Percentiles rank a stretch among this genome's conserved stretches.
phyloP scores from a whole-genome alignment of 176 grass and related monocot species.

The Bothriochloa decipiens region DNA sequence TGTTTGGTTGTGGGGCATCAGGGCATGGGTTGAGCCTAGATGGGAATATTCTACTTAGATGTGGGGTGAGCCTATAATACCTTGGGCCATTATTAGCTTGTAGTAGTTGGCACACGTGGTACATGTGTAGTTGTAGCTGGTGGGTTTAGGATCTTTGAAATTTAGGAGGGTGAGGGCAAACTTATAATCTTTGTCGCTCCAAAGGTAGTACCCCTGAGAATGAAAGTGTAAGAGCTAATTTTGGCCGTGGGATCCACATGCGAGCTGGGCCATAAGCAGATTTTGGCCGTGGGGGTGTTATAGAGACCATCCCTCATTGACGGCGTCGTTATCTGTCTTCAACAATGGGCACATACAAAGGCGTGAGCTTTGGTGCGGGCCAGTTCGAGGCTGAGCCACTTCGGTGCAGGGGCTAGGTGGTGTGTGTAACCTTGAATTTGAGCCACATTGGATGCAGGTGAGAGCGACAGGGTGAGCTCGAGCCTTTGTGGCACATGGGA shows the following conservation, averaged over 20 bases:
- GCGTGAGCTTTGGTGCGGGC: neutral
- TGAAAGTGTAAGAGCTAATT: neutral
- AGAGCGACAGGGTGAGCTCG: neutral
- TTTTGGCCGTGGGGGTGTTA: neutral
- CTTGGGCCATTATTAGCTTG: neutral
- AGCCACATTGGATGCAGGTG: neutral
- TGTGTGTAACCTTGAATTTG: neutral
- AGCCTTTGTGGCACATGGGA: neutral
- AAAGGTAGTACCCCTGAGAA: neutral
- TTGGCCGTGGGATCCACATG: neutral
- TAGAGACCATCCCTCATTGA: neutral
- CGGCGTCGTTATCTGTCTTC: neutral
- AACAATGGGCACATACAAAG: neutral
- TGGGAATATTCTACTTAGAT: neutral
- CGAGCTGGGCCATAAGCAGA: neutral
- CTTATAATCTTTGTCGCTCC: neutral
- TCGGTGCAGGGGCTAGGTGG: neutral
- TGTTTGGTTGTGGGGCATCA: neutral
- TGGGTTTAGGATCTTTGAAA: neutral
- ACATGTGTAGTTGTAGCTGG: neutral
- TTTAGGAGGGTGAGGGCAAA: neutral
- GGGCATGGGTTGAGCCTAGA: too few species aligned
- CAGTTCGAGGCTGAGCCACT: neutral
- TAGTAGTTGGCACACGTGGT: neutral
- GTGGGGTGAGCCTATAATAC: neutral